Evolutionary conservation across 2,329 filamentous ascomycete genomes (phyloP).

Genomic region (Talaromyces sp.): DNA sequence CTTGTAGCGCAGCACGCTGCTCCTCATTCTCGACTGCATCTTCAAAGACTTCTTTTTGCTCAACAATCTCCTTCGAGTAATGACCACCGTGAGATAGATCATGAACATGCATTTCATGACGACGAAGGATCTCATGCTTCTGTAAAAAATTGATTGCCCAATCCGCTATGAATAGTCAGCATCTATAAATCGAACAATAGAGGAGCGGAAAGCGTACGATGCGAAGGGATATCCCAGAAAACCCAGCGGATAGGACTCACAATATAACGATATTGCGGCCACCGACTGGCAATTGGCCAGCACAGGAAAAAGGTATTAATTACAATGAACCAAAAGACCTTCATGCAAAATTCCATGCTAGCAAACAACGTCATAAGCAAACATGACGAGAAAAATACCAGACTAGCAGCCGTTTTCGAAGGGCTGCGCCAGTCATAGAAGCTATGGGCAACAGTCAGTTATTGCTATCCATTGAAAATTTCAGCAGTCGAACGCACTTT

Average conservation of each 20-base stretch:
- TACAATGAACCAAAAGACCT: slow-evolving; percentile 26
- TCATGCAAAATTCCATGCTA: slow-evolving; percentile 30
- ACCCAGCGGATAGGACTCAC: slow-evolving; percentile 30
- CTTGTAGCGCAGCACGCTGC: background rate
- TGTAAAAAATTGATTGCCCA: slow-evolving; percentile 13
- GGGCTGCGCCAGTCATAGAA: slow-evolving; percentile 34
- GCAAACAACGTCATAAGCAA: slow-evolving; percentile 23
- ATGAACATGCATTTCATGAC: slow-evolving; percentile 5
- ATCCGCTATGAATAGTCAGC: slow-evolving; percentile 3
- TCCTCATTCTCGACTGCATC: slow-evolving; percentile 5
- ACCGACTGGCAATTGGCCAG: slow-evolving; percentile 27
- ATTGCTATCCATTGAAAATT: background rate
- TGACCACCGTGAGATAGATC: background rate
- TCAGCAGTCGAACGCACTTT: slow-evolving; percentile 17
- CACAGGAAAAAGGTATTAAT: slow-evolving; percentile 32
- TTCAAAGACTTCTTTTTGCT: background rate
- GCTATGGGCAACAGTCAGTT: slow-evolving; percentile 12
- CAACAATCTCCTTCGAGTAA: background rate
- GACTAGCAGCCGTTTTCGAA: slow-evolving; percentile 24
- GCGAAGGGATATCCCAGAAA: slow-evolving; percentile 35
- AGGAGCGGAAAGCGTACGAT: slow-evolving; percentile 12
- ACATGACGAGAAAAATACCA: slow-evolving; percentile 29
- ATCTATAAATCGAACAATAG: background rate
- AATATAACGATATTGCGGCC: slow-evolving; percentile 31
- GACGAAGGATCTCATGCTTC: slow-evolving; percentile 9